Conservation (phyloP, 2,329 filamentous ascomycete genomes). For the Myriosclerotinia duriaeana region DNA sequence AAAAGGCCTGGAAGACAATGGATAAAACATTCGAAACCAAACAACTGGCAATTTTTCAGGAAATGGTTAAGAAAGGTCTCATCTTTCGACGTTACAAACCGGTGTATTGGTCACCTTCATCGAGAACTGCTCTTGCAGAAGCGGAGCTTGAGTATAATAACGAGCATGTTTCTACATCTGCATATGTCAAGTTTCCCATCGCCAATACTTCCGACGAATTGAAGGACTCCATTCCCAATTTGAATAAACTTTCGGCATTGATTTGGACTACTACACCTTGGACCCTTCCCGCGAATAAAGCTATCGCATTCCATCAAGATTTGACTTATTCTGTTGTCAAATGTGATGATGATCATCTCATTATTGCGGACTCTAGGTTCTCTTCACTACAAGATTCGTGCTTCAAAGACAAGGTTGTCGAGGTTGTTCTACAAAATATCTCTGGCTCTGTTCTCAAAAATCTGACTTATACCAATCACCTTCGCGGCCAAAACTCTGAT, state of each 20-base stretch:
- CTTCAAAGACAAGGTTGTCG: slow-evolving; percentile 38
- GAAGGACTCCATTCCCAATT: slow-evolving; percentile 42
- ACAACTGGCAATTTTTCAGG: slow-evolving; percentile 72
- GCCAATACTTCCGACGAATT: slow-evolving; percentile 48
- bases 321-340: slow-evolving; percentile 71
- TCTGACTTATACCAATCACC: slow-evolving; percentile 67
- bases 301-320: slow-evolving; percentile 76
- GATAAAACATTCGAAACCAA: slow-evolving; percentile 70
- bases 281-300: slow-evolving; percentile 91
- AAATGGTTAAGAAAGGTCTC: slow-evolving; percentile 69
- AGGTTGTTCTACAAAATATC: slow-evolving; percentile 56
- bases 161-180: slow-evolving; percentile 66
- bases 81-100: slow-evolving; percentile 79
- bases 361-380: slow-evolving; percentile 72
- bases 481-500: slow-evolving; percentile 58
- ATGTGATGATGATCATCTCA: slow-evolving; percentile 56
- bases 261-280: slow-evolving; percentile 99
- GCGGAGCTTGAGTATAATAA: slow-evolving; percentile 84
- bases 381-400: slow-evolving; percentile 54
- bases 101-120: slow-evolving; percentile 84
- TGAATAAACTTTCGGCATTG: slow-evolving; percentile 66
- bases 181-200: slow-evolving; percentile 80
- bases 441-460: slow-evolving; percentile 64
- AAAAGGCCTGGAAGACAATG: slow-evolving; percentile 75
- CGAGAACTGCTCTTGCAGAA: slow-evolving; percentile 75